Evolutionary conservation across 2,329 filamentous ascomycete species (phyloP).

Genomic region (Graphium sp.): DNA sequence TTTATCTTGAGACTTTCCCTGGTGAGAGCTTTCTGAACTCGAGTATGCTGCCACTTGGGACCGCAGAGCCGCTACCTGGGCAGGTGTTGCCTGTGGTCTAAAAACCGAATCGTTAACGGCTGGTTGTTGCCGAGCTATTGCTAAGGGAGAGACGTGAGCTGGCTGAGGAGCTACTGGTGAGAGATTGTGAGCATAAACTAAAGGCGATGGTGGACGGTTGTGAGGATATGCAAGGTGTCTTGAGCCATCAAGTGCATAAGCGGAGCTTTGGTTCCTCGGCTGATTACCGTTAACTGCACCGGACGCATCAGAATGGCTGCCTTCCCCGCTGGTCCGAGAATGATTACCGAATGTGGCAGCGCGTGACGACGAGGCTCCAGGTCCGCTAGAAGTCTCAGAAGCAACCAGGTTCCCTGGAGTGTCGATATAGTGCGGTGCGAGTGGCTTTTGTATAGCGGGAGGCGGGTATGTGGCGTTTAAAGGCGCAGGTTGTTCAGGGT

Average conservation of each 20-base stretch:
- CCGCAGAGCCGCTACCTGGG: constrained; percentile 41
- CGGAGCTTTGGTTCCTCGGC: neutral
- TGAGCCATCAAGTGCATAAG: neutral
- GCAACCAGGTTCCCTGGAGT: neutral
- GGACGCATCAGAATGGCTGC: constrained; percentile 23
- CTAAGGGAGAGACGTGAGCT: constrained; percentile 46
- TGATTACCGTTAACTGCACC: constrained; percentile 10
- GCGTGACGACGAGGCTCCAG: too few relatives aligned
- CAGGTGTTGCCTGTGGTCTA: constrained; percentile 16
- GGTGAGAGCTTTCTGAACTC: constrained; percentile 44
- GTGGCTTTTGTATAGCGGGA: neutral
- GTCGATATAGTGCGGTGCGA: constrained; percentile 1
- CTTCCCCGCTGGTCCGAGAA: constrained; percentile 14
- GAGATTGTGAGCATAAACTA: constrained; percentile 58
- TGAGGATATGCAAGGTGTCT: too few relatives aligned
- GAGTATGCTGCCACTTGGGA: constrained; percentile 28
- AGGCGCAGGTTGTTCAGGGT: constrained; percentile 1
- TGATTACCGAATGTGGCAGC: neutral
- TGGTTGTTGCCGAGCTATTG: constrained; percentile 13
- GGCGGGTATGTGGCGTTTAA: neutral
- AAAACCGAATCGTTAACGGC: constrained; percentile 7
- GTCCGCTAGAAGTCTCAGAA: neutral
- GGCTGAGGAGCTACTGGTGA: constrained; percentile 62
- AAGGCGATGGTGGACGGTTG: constrained; percentile 35
- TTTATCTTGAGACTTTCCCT: constrained; percentile 28